Conservation (phyloP, 129 eudicot species). For the Flaveria linearis region DNA sequence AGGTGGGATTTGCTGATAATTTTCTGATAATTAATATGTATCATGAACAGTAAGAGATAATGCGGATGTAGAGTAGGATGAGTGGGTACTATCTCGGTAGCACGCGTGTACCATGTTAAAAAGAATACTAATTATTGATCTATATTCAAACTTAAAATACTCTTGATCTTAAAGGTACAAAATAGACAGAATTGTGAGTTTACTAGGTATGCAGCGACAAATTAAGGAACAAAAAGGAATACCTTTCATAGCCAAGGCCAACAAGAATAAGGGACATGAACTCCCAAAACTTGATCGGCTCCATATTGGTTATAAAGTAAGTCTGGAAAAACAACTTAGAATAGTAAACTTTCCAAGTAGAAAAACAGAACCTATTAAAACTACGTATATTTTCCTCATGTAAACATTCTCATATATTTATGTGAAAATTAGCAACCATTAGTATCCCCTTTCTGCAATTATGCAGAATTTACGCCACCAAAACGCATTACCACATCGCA, state of each 20-base stretch:
- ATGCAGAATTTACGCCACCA: neutral
- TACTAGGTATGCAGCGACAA: neutral
- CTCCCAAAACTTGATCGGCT: constrained; percentile 96
- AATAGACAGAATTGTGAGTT: neutral
- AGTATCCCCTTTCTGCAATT: neutral
- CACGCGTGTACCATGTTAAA: neutral
- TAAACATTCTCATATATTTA: constrained; percentile 23
- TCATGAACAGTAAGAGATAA: neutral
- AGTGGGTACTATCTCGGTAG: neutral
- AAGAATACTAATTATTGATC: neutral
- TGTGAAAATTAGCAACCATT: neutral
- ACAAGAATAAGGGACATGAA: constrained; percentile 80
- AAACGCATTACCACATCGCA: neutral
- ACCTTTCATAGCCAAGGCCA: constrained; percentile 98
- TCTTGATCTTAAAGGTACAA: neutral
- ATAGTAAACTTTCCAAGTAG: neutral
- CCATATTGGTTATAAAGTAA: constrained; percentile 93
- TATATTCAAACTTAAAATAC: neutral
- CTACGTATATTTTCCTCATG: neutral
- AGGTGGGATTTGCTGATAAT: constrained; percentile 3
- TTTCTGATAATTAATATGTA: neutral
- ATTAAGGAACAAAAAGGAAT: constrained; percentile 21
- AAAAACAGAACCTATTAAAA: neutral
- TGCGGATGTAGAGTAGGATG: neutral
- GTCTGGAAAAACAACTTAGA: constrained; percentile 60